phyloP scores from a whole-genome alignment of 305 asterid genomes.

The Solanum chacoense region DNA sequence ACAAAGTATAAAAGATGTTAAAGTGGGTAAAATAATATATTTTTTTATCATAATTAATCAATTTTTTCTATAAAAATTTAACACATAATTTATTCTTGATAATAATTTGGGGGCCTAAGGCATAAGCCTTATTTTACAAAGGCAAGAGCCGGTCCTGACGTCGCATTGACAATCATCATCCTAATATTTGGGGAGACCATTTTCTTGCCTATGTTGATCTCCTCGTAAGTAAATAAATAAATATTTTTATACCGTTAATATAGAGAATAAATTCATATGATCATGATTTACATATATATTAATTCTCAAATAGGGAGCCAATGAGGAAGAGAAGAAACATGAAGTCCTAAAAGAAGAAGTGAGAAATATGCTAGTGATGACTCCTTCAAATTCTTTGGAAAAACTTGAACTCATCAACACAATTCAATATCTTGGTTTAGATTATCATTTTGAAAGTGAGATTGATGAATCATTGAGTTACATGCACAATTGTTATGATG shows the following conservation, averaged over 20 bases:
- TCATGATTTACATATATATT: no score
- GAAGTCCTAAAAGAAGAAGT: slow-evolving; percentile 15
- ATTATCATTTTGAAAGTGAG: slow-evolving; percentile 28
- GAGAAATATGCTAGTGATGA: slow-evolving; percentile 1
- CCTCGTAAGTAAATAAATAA: background rate
- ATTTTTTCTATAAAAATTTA: no score
- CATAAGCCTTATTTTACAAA: no score
- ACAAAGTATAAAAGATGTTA: no score
- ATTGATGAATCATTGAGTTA: slow-evolving; percentile 5
- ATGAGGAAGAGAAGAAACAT: slow-evolving; percentile 2
- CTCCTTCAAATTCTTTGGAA: background rate
- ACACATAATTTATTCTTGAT: no score
- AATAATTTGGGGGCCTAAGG: no score
- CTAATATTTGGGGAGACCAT: background rate
- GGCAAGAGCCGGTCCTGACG: background rate
- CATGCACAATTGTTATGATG: background rate
- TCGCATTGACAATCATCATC: background rate
- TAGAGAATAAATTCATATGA: background rate
- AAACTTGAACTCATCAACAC: slow-evolving; percentile 23
- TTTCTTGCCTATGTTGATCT: background rate
- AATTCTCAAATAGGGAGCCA: background rate
- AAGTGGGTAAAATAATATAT: no score
- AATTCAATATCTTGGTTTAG: slow-evolving; percentile 36
- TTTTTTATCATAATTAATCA: no score
- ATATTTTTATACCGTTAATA: background rate